Conservation (phyloP, 2,329 filamentous ascomycete species). For the Fonsecaea multimorphosa region DNA sequence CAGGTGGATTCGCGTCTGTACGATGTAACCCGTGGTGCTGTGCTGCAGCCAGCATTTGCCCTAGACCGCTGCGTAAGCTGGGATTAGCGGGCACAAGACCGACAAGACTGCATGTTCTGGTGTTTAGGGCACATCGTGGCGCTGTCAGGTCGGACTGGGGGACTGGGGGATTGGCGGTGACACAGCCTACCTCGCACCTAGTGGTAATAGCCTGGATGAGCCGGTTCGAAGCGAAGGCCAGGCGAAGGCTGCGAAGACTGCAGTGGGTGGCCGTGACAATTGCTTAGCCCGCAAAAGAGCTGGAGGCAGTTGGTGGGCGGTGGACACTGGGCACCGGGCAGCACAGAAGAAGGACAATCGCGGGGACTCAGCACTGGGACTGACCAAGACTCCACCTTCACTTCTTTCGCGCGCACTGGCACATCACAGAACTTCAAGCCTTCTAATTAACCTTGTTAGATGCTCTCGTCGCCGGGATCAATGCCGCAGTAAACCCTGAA, state of each 20-base stretch:
- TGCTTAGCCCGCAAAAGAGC: background rate
- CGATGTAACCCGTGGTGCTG: slow-evolving; percentile 1
- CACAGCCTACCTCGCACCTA: background rate
- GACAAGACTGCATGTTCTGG: background rate
- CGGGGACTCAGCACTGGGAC: background rate
- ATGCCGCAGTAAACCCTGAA: background rate
- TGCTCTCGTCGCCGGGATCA: background rate
- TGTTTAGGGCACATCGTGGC: background rate
- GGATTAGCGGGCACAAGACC: background rate
- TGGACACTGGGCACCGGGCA: too few species aligned
- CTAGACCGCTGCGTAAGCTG: background rate
- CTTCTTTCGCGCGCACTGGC: slow-evolving; percentile 1
- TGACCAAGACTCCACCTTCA: background rate
- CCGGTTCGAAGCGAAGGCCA: background rate
- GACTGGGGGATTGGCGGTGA: slow-evolving; percentile 6
- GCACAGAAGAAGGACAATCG: background rate
- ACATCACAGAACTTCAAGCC: background rate
- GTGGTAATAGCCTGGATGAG: too few species aligned
- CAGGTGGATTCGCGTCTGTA: background rate
- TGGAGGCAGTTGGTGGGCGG: too few species aligned
- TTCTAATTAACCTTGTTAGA: background rate
- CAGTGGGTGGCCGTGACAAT: too few species aligned
- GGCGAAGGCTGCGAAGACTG: too few species aligned
- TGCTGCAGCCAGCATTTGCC: background rate
- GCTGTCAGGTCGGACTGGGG: background rate